Evolutionary conservation across 257 asterid genomes (phyloP), one percentile per base, ranked within the genome.

Genomic region (Schizonepeta tenuifolia): DNA sequence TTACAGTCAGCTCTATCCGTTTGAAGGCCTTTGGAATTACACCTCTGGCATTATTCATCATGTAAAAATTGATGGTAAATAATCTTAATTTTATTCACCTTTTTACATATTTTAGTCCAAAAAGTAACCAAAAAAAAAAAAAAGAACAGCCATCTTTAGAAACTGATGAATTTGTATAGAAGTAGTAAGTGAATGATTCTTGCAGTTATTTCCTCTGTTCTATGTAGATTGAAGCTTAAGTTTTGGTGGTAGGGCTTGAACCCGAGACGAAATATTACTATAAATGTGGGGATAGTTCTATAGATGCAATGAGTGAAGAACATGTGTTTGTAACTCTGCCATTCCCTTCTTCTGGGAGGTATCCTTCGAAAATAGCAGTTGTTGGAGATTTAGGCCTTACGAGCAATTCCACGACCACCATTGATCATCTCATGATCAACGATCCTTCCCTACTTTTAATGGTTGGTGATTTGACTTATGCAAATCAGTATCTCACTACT

Each of bases 321-420:
- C 78, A 67, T 35, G 73, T 57, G 22, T 90, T 92, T 46, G 86
- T 81, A 73, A 88, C 98, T 18, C 55, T 90, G 65, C 89, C 96
- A 20, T 75, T 79, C 80, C 90, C 96, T 17, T 74, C 86, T 22
- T 80, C 95, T 0, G 69, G 73, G 38, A 84, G 80, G 55, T 90
- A 84, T 77, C 97, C 98, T 70, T 68, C 70, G 8, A 86, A 91
- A 57, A 82, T 92, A 66, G 97, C 91, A 11, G 68, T 92, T 4
- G 80, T 92, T 22, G 98, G 98, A 22, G 98, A 92, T 77, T 83
- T 92, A 60, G 98, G 97, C 47, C 90, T 87, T 9, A 88, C 98
- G 0, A 84, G 87, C 78, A 92, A 90, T 67, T 83, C 98, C 17
- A 82, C 88, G 13, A 83, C 95, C 63, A 92, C 98, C 59, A 69